Conservation (phyloP, 805 yeast genomes). For the Wickerhamomyces queroliae region DNA sequence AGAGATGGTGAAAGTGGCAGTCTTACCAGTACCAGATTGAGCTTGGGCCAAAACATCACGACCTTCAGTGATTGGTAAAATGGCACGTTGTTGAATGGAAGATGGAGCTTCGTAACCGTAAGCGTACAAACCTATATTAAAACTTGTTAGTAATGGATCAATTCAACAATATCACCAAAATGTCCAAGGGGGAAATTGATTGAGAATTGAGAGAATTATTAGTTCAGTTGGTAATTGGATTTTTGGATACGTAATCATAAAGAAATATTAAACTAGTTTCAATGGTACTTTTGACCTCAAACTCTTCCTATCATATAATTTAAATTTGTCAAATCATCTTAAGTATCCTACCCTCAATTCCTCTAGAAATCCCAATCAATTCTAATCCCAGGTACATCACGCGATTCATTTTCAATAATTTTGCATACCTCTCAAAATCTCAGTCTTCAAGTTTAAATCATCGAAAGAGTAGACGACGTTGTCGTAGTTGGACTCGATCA, state of each 20-base stretch:
- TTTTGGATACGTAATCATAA: neutral
- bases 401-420: neutral
- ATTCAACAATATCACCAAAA: too few relatives aligned
- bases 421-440: slow-evolving; percentile 39
- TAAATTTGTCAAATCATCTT: neutral
- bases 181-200: neutral
- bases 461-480: slow-evolving; percentile 77
- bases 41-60: slow-evolving; percentile 98
- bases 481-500: slow-evolving; percentile 94
- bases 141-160: slow-evolving; percentile 9
- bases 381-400: neutral
- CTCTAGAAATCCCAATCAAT: neutral
- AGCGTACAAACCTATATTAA: slow-evolving; percentile 71
- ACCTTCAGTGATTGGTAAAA: slow-evolving; percentile 89
- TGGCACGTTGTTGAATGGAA: slow-evolving; percentile 97
- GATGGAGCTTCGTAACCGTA: slow-evolving; percentile 96
- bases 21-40: slow-evolving; percentile 98
- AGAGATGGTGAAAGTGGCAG: slow-evolving; percentile 94
- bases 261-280: neutral
- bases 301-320: slow-evolving; percentile 1
- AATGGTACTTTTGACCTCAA: neutral
- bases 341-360: neutral
- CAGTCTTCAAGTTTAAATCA: slow-evolving; percentile 70
- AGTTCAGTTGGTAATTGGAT: neutral
- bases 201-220: neutral